These are phyloP conservation scores for Gillenia trifoliata DNA, from an alignment of 306 rosid species.

Conservation along the genomic window DNA sequence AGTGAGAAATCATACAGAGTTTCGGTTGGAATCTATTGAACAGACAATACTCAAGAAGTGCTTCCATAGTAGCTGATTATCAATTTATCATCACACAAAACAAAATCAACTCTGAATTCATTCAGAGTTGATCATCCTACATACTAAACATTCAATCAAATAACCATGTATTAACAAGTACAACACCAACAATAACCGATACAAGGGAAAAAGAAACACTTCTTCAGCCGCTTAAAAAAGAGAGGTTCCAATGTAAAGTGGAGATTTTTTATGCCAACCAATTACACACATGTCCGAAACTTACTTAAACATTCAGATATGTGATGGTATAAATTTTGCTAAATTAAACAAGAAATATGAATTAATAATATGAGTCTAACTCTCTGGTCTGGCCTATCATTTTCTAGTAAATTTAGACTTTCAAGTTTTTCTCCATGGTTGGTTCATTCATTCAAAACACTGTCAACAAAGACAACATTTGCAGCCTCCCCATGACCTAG, in stretches of 20 bases:
- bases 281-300: neutral
- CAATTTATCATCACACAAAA: neutral
- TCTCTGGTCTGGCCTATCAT: constrained; percentile 27
- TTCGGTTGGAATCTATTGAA: neutral
- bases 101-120: neutral
- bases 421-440: constrained; percentile 84
- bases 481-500: constrained; percentile 37
- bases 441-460: constrained; percentile 51
- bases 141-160: neutral
- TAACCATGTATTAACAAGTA: neutral
- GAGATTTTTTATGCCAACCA: neutral
- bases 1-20: neutral
- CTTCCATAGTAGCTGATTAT: neutral
- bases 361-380: too few relatives aligned
- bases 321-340: too few relatives aligned
- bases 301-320: neutral
- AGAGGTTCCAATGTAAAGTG: neutral
- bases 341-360: neutral
- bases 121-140: neutral
- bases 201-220: neutral
- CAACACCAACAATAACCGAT: neutral
- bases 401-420: constrained; percentile 42
- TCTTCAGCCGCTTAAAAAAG: neutral
- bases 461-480: constrained; percentile 43
- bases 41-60: neutral